Percentiles rank a stretch among this genome's conserved stretches.
These are phyloP conservation scores for Escallonia herrerae DNA, from an alignment of 129 eudicot species.

Conservation along the genomic window DNA sequence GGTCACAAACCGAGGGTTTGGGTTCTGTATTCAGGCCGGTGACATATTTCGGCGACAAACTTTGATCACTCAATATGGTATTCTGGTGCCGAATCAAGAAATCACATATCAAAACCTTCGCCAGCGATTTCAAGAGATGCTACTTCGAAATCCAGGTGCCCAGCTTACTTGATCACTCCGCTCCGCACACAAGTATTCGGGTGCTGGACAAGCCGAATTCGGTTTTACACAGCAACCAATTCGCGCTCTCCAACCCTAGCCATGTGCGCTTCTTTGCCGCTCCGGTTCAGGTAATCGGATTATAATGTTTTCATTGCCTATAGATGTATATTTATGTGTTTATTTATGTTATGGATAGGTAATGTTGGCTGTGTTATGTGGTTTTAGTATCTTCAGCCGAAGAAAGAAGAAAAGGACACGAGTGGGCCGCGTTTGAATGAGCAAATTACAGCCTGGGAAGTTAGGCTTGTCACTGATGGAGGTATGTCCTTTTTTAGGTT, in stretches of 20 bases:
- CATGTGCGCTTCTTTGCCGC: conserved; percentile 52
- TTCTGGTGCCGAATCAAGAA: conserved; percentile 47
- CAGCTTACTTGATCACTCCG: conserved; percentile 7
- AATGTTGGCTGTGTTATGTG: background rate
- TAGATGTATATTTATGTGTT: background rate
- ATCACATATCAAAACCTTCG: conserved; percentile 23
- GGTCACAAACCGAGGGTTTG: too few relatives aligned
- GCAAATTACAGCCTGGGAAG: conserved; percentile 31
- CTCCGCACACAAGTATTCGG: conserved; percentile 4
- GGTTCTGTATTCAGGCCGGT: too few relatives aligned
- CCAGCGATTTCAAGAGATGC: conserved; percentile 30
- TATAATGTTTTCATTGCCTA: background rate
- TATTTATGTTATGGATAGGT: background rate
- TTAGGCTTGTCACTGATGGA: conserved; percentile 63
- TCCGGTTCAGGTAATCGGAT: conserved; percentile 49
- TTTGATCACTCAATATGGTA: conserved; percentile 12
- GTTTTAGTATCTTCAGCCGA: conserved; percentile 26
- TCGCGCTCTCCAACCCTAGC: conserved; percentile 8
- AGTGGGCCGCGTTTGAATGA: conserved; percentile 53
- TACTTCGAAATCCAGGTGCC: conserved; percentile 28
- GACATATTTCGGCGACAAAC: too few relatives aligned
- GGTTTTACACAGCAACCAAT: conserved; percentile 9
- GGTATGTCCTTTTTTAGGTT: conserved; percentile 23
- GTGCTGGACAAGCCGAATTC: conserved; percentile 11
- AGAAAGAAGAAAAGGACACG: conserved; percentile 39